These are phyloP conservation scores for Saposhnikovia divaricata DNA, from an alignment of 129 eudicot species.

Conservation along the genomic window DNA sequence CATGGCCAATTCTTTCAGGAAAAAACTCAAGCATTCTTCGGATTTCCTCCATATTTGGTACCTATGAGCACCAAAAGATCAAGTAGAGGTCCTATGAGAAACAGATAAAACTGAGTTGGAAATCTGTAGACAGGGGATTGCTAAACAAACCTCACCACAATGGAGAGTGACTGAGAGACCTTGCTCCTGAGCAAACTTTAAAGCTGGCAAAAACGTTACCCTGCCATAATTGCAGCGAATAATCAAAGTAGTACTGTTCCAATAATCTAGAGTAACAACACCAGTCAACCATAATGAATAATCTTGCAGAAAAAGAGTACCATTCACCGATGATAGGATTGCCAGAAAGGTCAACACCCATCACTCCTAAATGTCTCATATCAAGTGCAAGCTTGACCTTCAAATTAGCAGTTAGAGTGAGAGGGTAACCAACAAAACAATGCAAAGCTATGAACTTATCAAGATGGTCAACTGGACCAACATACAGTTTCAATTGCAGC, in stretches of 20 bases:
- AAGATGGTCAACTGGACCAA: constrained; percentile 8
- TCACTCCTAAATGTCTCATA: constrained; percentile 69
- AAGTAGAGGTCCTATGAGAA: constrained; percentile 9
- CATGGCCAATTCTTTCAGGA: constrained; percentile 95
- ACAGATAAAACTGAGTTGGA: not conserved
- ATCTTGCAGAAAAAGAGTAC: constrained; percentile 25
- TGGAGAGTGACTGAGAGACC: constrained; percentile 82
- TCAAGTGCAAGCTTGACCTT: constrained; percentile 86
- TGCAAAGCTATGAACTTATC: not conserved
- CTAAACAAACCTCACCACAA: constrained; percentile 79
- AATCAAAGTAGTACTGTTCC: not conserved
- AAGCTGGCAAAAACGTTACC: constrained; percentile 65
- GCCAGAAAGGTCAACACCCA: constrained; percentile 97
- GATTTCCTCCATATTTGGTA: constrained; percentile 78
- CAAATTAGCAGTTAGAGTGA: constrained; percentile 16
- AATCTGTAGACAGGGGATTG: constrained; percentile 7
- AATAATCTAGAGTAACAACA: not conserved
- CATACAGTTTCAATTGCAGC: constrained; percentile 96
- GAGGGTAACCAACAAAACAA: not conserved
- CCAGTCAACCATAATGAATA: not conserved
- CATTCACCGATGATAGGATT: constrained; percentile 85
- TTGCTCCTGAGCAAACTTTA: constrained; percentile 68
- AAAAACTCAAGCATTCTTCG: constrained; percentile 69
- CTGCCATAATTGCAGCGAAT: constrained; percentile 29
- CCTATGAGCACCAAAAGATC: constrained; percentile 61